A percentile compares a stretch with the other conserved stretches of the same genome.
phyloP scores from a whole-genome alignment of 768 basidiomycete species.

The Mycena rosella region DNA sequence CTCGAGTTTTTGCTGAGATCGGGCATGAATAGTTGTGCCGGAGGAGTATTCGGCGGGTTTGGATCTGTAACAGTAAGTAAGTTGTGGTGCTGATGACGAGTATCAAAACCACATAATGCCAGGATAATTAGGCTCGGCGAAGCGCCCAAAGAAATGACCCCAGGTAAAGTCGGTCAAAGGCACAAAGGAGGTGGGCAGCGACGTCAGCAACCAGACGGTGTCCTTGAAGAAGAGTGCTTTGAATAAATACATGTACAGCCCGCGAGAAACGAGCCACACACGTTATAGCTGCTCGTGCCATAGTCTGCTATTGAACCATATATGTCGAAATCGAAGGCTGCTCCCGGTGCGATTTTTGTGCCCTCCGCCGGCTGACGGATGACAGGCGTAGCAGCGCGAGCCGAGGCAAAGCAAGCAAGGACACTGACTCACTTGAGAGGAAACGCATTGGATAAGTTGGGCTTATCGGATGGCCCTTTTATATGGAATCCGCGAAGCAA shows the following conservation, averaged over 20 bases:
- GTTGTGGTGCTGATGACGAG: too few relatives aligned
- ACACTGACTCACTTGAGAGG: constrained; percentile 2
- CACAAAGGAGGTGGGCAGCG: constrained; percentile 39
- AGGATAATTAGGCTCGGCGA: constrained; percentile 57
- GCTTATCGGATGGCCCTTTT: neutral
- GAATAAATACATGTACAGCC: neutral
- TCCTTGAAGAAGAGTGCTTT: neutral
- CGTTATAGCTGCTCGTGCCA: constrained; percentile 36
- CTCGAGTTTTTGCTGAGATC: constrained; percentile 55
- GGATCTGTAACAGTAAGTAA: too few relatives aligned
- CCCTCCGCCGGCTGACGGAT: constrained; percentile 44
- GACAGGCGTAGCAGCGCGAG: neutral
- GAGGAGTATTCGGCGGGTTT: constrained; percentile 47
- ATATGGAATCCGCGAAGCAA: too few relatives aligned
- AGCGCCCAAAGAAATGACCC: constrained; percentile 60
- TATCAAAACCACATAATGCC: constrained; percentile 41
- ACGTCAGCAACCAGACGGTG: constrained; percentile 39
- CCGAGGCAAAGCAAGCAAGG: constrained; percentile 1
- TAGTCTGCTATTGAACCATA: constrained; percentile 58
- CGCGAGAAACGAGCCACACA: neutral
- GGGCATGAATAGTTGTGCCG: constrained; percentile 57
- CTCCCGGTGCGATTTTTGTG: constrained; percentile 53
- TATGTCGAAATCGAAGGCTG: constrained; percentile 53
- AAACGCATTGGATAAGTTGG: neutral
- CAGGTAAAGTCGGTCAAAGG: constrained; percentile 47